Evolutionary conservation across 371 early-diverging fungal genomes (phyloP).

Genomic region (Capniomyces stellatus): DNA sequence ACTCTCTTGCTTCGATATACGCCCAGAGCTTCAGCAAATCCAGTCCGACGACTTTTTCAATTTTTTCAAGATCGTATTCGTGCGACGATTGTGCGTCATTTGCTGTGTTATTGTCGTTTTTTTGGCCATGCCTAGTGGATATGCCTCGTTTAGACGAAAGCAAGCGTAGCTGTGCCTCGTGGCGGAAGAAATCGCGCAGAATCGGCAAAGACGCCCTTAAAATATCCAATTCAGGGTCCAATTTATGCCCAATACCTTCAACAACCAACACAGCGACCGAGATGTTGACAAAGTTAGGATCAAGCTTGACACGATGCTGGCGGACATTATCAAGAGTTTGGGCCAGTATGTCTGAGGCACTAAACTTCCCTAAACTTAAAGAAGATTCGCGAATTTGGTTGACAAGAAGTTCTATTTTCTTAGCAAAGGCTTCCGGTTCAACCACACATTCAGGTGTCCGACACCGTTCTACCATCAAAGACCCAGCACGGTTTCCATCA

Average conservation of each 20-base stretch:
- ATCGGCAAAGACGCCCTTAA: slow-evolving; percentile 66
- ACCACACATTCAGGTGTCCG: slow-evolving; percentile 51
- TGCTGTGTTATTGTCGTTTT: slow-evolving; percentile 30
- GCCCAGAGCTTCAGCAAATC: slow-evolving; percentile 59
- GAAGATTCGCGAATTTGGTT: slow-evolving; percentile 43
- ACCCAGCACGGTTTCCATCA: slow-evolving; percentile 61
- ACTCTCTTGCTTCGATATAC: slow-evolving; percentile 51
- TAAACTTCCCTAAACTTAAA: slow-evolving; percentile 56
- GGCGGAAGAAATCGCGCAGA: slow-evolving; percentile 31
- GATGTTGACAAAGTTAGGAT: slow-evolving; percentile 85
- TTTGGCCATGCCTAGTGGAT: slow-evolving; percentile 30
- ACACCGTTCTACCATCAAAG: slow-evolving; percentile 76
- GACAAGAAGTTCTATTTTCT: slow-evolving; percentile 58
- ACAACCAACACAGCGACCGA: slow-evolving; percentile 73
- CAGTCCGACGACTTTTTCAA: neutral
- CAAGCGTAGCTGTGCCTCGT: slow-evolving; percentile 14
- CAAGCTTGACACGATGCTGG: slow-evolving; percentile 75
- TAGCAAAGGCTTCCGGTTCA: slow-evolving; percentile 54
- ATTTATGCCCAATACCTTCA: slow-evolving; percentile 82
- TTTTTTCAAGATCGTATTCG: neutral
- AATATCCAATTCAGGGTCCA: slow-evolving; percentile 83
- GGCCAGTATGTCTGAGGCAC: slow-evolving; percentile 54
- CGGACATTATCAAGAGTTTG: slow-evolving; percentile 71
- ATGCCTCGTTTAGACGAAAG: neutral
- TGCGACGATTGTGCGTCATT: slow-evolving; percentile 9